phyloP scores from a whole-genome alignment of 164 flowering plant species.

The Liquidambar formosana region DNA sequence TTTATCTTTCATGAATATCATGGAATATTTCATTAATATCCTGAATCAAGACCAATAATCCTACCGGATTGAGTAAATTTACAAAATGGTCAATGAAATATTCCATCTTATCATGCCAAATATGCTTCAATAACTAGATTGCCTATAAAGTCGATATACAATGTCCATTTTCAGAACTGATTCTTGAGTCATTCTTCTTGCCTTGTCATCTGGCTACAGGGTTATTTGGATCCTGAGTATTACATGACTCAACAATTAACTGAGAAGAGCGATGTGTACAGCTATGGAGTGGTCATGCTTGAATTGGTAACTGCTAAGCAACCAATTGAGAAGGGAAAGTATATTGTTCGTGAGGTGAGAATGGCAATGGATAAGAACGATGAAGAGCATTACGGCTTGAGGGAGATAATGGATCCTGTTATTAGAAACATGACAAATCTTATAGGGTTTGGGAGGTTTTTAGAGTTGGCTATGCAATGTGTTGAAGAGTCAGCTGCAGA shows the following conservation, averaged over 20 bases:
- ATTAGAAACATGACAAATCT: constrained; percentile 41
- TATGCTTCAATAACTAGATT: no score
- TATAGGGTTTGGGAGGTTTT: constrained; percentile 57
- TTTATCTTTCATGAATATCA: no score
- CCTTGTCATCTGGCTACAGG: constrained; percentile 44
- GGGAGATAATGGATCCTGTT: constrained; percentile 62
- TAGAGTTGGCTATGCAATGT: constrained; percentile 83
- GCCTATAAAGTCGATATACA: no score
- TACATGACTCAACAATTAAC: constrained; percentile 91
- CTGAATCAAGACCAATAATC: no score
- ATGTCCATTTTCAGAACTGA: not conserved
- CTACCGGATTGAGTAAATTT: no score
- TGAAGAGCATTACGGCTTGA: constrained; percentile 54
- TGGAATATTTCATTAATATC: no score
- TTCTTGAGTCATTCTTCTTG: not conserved
- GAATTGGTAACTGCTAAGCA: constrained; percentile 73
- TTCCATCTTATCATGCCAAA: no score
- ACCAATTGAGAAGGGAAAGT: constrained; percentile 86
- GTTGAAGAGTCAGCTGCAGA: constrained; percentile 83
- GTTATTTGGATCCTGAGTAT: constrained; percentile 96
- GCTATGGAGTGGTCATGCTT: constrained; percentile 93
- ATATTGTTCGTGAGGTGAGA: constrained; percentile 81
- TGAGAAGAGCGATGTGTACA: constrained; percentile 89
- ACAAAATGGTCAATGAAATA: not conserved
- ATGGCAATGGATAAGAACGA: constrained; percentile 49